Evolutionary conservation across 345 rosid species (phyloP).

Genomic region (Ailanthus altissimus): DNA sequence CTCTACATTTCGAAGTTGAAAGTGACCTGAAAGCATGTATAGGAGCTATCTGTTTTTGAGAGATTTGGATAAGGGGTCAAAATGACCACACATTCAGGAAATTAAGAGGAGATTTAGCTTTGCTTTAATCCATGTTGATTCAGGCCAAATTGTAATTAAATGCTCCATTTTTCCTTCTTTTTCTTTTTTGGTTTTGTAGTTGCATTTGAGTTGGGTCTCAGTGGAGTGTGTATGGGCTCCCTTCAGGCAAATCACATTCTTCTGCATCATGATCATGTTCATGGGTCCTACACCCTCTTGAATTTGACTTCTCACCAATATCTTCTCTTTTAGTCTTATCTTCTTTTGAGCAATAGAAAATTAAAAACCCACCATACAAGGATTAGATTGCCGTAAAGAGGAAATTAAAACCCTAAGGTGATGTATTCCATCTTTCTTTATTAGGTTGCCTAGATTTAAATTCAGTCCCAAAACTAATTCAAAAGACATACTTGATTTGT

Average conservation of each 20-base stretch:
- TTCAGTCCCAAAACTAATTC: neutral
- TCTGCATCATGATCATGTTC: neutral
- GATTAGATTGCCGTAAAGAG: neutral
- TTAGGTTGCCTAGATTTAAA: too few species aligned
- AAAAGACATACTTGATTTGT: too few species aligned
- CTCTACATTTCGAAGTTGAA: slow-evolving; percentile 3
- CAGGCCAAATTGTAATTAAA: neutral
- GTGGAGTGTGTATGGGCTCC: neutral
- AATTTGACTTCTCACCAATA: neutral
- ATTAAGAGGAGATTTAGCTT: neutral
- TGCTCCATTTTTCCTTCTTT: too few species aligned
- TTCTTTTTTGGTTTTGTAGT: neutral
- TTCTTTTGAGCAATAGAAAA: neutral
- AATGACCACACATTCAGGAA: slow-evolving; percentile 17
- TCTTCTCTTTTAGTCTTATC: neutral
- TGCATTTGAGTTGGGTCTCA: slow-evolving; percentile 3
- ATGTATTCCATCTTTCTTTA: neutral
- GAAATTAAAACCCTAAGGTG: neutral
- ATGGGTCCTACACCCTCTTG: neutral
- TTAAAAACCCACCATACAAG: slow-evolving; percentile 2
- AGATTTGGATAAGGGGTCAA: slow-evolving; percentile 21
- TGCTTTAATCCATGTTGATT: neutral
- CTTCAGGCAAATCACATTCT: neutral
- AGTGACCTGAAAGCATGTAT: slow-evolving; percentile 7
- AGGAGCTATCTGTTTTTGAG: neutral